Base-by-base conservation (phyloP, 495 filamentous ascomycete genomes). In the Penicillium fimorum region DNA sequence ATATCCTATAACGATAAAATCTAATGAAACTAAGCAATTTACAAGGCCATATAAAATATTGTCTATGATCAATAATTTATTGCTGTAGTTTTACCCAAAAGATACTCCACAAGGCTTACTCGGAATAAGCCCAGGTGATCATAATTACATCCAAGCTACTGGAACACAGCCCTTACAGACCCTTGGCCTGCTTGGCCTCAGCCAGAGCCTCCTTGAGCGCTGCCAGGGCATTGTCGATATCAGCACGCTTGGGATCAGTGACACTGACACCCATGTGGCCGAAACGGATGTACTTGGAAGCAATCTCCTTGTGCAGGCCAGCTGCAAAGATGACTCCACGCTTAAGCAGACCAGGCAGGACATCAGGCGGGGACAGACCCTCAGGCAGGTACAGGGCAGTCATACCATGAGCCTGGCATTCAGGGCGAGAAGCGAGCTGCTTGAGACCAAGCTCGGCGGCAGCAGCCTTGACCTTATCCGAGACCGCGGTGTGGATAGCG, bases 241-340 rank as follows among this genome's bases (percentile, higher is more conserved):
- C 91, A 25, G 75, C 74, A 33, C 78, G 71, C 57, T 70, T 72
- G 27, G 68, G 66, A 57, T 79, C 79, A 53, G 70, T 81, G 48
- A 96, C 88, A 73, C 87, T 93, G 47, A 97, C 91, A 59, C 94
- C 94, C 94, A 98, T 98, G 76, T 98, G 94, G 32, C 92, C 92
- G 66, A 90, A 87, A 25, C 87, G 76, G 46, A 90, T 83, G 67
- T 90, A 90, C 69, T 81, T 85, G 32, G 84, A 73, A 24, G 85
- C 85, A 65, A 86, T 86, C 67, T 87, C 82, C 80, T 93, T 97
- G 77, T 98, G 94, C 69, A 98, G 80, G 56, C 94, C 94, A 47
- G 89, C 93, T 50, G 94, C 94, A 65, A 97, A 96, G 50, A 98
- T 84, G 7, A 97, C 91, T 13, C 91, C 92, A 68, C 87, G 93